Conservation (phyloP, 2,329 filamentous ascomycete genomes). For the Colletotrichum echinochloae region DNA sequence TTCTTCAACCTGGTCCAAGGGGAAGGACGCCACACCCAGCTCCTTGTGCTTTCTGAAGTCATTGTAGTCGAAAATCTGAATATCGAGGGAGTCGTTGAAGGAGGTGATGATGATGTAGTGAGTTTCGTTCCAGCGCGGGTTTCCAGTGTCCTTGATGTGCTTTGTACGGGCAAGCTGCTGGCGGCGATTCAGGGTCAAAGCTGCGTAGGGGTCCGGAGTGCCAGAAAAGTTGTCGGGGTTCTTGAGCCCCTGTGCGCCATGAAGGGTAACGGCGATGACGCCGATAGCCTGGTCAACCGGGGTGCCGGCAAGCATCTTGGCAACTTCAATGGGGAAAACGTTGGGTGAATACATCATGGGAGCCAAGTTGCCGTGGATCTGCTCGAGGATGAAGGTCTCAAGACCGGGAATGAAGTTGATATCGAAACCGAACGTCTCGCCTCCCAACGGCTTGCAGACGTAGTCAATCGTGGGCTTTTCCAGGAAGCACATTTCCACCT, state of each 20-base stretch:
- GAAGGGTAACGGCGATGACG: slow-evolving; percentile 89
- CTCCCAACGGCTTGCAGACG: slow-evolving; percentile 96
- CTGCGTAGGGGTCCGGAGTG: slow-evolving; percentile 89
- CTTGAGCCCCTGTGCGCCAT: slow-evolving; percentile 92
- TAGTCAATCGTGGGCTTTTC: slow-evolving; percentile 93
- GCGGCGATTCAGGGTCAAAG: slow-evolving; percentile 86
- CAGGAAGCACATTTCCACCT: slow-evolving; percentile 94
- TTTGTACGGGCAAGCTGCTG: slow-evolving; percentile 89
- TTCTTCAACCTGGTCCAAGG: slow-evolving; percentile 84
- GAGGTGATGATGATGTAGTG: slow-evolving; percentile 95
- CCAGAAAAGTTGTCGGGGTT: slow-evolving; percentile 95
- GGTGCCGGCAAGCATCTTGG: slow-evolving; percentile 96
- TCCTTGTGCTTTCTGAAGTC: slow-evolving; percentile 97
- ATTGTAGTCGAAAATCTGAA: slow-evolving; percentile 92
- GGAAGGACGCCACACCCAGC: slow-evolving; percentile 86
- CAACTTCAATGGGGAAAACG: slow-evolving; percentile 97
- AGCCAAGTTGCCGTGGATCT: slow-evolving; percentile 91
- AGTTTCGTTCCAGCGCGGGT: slow-evolving; percentile 96
- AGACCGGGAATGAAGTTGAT: slow-evolving; percentile 99
- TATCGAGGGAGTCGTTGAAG: slow-evolving; percentile 86
- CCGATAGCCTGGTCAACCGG: slow-evolving; percentile 96
- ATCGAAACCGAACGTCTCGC: slow-evolving; percentile 95
- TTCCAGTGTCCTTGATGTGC: slow-evolving; percentile 83
- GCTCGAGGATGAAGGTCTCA: slow-evolving; percentile 92
- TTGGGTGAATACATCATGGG: slow-evolving; percentile 99